A percentile compares a stretch with the other conserved stretches of the same genome.
Evolutionary conservation across 164 flowering plant genomes (phyloP).

Genomic region (Protea cynaroides): DNA sequence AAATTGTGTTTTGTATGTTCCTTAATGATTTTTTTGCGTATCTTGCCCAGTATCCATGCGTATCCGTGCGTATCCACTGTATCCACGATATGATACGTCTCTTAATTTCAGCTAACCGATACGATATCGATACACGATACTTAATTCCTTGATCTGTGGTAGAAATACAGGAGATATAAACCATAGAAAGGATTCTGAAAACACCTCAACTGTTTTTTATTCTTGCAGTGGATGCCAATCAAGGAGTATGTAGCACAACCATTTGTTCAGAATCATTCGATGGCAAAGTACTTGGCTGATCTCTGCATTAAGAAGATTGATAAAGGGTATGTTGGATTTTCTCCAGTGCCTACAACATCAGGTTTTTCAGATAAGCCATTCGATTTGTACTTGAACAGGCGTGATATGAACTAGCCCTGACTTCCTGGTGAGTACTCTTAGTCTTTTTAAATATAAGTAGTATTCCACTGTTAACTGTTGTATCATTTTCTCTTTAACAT

Average conservation of each 20-base stretch:
- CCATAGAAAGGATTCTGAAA: constrained; percentile 11
- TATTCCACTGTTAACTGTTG: neutral
- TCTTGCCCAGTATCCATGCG: no score
- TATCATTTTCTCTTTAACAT: neutral
- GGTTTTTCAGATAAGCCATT: constrained; percentile 15
- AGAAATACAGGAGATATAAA: no score
- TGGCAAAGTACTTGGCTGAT: constrained; percentile 29
- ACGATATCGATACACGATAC: no score
- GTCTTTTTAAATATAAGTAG: no score
- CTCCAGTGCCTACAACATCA: constrained; percentile 24
- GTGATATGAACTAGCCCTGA: constrained; percentile 10
- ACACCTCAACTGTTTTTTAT: neutral
- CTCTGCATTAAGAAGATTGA: constrained; percentile 43
- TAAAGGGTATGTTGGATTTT: constrained; percentile 37
- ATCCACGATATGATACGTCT: no score
- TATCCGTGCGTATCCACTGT: no score
- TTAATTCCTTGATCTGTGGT: neutral
- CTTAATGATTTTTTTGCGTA: no score
- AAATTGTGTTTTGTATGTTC: no score
- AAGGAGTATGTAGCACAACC: constrained; percentile 60
- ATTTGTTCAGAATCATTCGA: constrained; percentile 26
- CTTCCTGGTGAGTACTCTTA: constrained; percentile 3
- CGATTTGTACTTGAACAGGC: constrained; percentile 33
- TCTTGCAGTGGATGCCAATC: constrained; percentile 74
- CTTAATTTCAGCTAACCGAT: no score